phyloP scores from a whole-genome alignment of 257 asterid genomes.

The Scutellaria galericulata region DNA sequence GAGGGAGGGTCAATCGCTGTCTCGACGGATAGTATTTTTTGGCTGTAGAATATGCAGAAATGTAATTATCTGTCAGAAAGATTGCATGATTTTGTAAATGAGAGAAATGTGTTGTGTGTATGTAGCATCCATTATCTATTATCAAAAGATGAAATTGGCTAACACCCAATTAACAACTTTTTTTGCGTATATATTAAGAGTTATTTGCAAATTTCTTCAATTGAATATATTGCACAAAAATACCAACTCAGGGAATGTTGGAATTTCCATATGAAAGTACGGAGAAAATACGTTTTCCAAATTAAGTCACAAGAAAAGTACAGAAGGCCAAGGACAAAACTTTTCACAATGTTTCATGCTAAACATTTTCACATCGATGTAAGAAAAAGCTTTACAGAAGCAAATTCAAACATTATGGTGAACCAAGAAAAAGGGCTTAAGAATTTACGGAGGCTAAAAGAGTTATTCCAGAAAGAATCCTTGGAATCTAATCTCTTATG shows the following conservation, averaged over 20 bases:
- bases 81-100: not conserved
- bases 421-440: slow-evolving; percentile 19
- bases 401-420: slow-evolving; percentile 1
- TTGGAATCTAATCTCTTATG: slow-evolving; percentile 12
- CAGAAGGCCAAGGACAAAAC: not conserved
- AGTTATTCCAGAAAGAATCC: slow-evolving; percentile 5
- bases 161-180: not conserved
- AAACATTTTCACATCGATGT: not conserved
- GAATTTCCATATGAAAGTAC: not conserved
- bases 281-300: not conserved
- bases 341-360: slow-evolving; percentile 5
- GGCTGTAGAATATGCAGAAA: slow-evolving; percentile 51
- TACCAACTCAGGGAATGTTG: not conserved
- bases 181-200: not conserved
- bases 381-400: not conserved
- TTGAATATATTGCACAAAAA: not conserved
- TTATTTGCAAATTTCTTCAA: not conserved
- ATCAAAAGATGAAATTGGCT: not conserved
- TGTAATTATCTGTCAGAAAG: not conserved
- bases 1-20: slow-evolving; percentile 82
- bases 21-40: slow-evolving; percentile 83
- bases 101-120: not conserved
- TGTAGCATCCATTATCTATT: not conserved
- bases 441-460: not conserved
- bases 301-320: not conserved